phyloP scores from a whole-genome alignment of 2,329 filamentous ascomycete species.

The Aphanocladium album region DNA sequence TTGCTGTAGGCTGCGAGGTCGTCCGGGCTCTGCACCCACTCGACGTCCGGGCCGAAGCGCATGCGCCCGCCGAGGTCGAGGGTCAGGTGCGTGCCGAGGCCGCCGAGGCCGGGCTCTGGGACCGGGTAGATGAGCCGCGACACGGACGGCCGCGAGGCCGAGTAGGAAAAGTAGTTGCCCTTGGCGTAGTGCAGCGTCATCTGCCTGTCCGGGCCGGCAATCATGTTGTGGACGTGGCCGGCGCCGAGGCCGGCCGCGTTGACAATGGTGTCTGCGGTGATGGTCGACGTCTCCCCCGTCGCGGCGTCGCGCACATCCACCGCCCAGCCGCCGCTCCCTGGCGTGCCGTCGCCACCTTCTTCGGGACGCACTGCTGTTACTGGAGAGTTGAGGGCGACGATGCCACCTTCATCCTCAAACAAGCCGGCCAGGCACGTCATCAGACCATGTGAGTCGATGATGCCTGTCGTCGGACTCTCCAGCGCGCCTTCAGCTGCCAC shows the following conservation, averaged over 20 bases:
- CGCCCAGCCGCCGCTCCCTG: constrained; percentile 61
- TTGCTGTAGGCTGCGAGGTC: constrained; percentile 56
- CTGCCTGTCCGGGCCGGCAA: constrained; percentile 52
- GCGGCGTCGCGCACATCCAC: constrained; percentile 49
- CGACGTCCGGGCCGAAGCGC: constrained; percentile 90
- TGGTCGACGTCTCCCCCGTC: constrained; percentile 45
- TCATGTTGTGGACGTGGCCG: constrained; percentile 73
- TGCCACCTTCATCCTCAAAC: constrained; percentile 72
- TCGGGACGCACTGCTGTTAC: constrained; percentile 58
- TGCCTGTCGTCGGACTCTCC: constrained; percentile 83
- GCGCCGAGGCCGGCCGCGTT: constrained; percentile 84
- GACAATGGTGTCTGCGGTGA: constrained; percentile 72
- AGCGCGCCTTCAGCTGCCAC: constrained; percentile 66
- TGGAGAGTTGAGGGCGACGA: constrained; percentile 62
- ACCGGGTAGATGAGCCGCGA: constrained; percentile 81
- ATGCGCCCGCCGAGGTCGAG: constrained; percentile 80
- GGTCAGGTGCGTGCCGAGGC: constrained; percentile 89
- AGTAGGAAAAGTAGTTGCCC: constrained; percentile 90
- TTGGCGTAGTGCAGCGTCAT: constrained; percentile 76
- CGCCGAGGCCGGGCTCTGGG: constrained; percentile 73
- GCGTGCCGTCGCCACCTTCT: constrained; percentile 22
- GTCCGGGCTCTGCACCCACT: constrained; percentile 73
- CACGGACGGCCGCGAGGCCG: constrained; percentile 56
- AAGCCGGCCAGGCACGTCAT: constrained; percentile 77
- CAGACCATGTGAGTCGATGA: constrained; percentile 78